Evolutionary conservation across 129 eudicot species (phyloP), one percentile per base, ranked within the genome.

Genomic region (Flaveria sonorensis): DNA sequence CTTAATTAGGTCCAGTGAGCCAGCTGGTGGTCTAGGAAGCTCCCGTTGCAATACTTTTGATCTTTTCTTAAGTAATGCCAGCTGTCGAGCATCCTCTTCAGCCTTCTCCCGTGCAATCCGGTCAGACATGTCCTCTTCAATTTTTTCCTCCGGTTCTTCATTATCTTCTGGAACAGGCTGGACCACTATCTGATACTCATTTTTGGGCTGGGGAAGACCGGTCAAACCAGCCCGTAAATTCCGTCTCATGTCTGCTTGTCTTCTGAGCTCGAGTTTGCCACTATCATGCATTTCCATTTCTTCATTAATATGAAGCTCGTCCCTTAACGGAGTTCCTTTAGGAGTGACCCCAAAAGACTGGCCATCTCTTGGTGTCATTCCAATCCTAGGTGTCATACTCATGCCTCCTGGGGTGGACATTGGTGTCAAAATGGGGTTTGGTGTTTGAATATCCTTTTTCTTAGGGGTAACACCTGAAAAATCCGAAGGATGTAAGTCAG

Each of bases 61-160:
- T 60, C 99, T 86, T 70, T 91, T 91, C 56, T 81, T 88, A 6
- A 95, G 96, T 42, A 95, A 80, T 1, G 87, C 97, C 81, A 85
- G 92, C 77, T 63, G 89, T 82, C 87, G 86, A 18, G 92, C 99
- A 57, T 95, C 97, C 82, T 95, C 99, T 77, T 89, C 99, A 3
- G 97, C 99, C 81, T 85, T 95, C 82, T 91, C 94, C 50, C 96
- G 89, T 21, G 97, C 92, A 67, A 95, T 78, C 72, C 91, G 84
- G 68, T 95, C 99, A 48, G 99, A 95, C 99, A 95, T 95, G 71
- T 95, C 99, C 77, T 95, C 99, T 79, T 91, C 99, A 71, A 95
- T 95, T 56, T 86, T 91, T 72, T 88, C 99, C 77, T 95, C 97
- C 1, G 86, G 88, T 69, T 95, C 99, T 71, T 95, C 97, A 68